phyloP scores from a whole-genome alignment of 495 filamentous ascomycete species.

The Talaromyces borbonicus region DNA sequence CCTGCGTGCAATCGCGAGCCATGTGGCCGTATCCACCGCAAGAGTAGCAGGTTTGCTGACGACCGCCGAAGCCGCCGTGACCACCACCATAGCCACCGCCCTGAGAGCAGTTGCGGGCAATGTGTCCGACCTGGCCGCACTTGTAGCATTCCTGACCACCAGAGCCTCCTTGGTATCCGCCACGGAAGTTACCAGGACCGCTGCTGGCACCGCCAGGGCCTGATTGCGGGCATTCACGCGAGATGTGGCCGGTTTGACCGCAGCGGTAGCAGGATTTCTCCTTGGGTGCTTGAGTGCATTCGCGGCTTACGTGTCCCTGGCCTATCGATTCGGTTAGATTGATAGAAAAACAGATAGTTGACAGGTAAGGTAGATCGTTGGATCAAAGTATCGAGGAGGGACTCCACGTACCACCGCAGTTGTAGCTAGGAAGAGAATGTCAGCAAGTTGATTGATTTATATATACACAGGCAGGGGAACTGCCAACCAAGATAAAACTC shows the following conservation, averaged over 20 bases:
- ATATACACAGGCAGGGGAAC: conserved; percentile 18
- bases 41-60: conserved; percentile 85
- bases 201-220: conserved; percentile 40
- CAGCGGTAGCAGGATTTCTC: conserved; percentile 97
- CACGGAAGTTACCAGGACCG: conserved; percentile 31
- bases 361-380: too few species aligned
- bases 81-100: conserved; percentile 40
- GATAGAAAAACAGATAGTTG: too few species aligned
- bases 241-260: conserved; percentile 79
- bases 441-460: conserved; percentile 14
- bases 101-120: conserved; percentile 89
- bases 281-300: conserved; percentile 82
- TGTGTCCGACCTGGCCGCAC: conserved; percentile 95
- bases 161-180: conserved; percentile 27
- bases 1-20: conserved; percentile 95
- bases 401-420: conserved; percentile 69
- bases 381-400: conserved; percentile 34
- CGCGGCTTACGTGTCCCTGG: conserved; percentile 90
- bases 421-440: conserved; percentile 46
- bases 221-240: conserved; percentile 73
- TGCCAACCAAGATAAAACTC: conserved; percentile 12
- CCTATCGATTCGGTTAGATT: conserved; percentile 26
- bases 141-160: conserved; percentile 89
- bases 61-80: conserved; percentile 38
- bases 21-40: conserved; percentile 96